A percentile compares a stretch with the other conserved stretches of the same genome.
Conservation (phyloP, 140 eudicot species). For the Flaveria floridana region DNA sequence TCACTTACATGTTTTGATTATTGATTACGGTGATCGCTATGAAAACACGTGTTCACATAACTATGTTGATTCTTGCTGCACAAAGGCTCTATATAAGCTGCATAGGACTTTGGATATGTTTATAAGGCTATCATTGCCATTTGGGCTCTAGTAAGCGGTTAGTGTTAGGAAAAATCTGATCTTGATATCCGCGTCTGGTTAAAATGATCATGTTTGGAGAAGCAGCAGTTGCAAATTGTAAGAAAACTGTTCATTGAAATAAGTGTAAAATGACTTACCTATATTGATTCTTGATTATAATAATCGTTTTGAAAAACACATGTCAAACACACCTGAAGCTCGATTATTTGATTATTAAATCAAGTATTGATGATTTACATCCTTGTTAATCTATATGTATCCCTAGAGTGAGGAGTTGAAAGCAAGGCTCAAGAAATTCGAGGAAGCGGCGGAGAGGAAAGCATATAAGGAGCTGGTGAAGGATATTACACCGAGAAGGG, state of each 20-base stretch:
- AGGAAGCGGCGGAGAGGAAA: constrained; percentile 77
- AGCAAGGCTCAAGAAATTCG: constrained; percentile 65
- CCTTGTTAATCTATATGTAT: constrained; percentile 9
- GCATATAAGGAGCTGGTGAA: constrained; percentile 81
- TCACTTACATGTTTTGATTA: not conserved
- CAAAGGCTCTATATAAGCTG: not conserved
- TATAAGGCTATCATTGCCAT: not conserved
- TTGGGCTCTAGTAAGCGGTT: not conserved
- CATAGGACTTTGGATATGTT: not conserved
- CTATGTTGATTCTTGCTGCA: not conserved
- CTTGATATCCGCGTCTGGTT: not conserved
- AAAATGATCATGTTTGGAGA: not conserved
- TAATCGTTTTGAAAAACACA: not conserved
- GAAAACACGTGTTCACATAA: not conserved
- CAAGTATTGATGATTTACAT: not conserved
- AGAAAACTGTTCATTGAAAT: not conserved
- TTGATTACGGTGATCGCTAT: not conserved
- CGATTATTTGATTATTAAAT: constrained; percentile 1
- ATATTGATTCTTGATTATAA: not conserved
- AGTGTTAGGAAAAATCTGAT: not conserved
- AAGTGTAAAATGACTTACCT: not conserved
- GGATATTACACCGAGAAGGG: constrained; percentile 76
- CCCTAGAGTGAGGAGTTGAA: constrained; percentile 75
- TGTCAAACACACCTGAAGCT: not conserved
- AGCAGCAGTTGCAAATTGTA: not conserved